These are phyloP conservation scores for Hymenoscyphus salicellus DNA, from an alignment of 2,329 filamentous ascomycete species.

Conservation along the genomic window DNA sequence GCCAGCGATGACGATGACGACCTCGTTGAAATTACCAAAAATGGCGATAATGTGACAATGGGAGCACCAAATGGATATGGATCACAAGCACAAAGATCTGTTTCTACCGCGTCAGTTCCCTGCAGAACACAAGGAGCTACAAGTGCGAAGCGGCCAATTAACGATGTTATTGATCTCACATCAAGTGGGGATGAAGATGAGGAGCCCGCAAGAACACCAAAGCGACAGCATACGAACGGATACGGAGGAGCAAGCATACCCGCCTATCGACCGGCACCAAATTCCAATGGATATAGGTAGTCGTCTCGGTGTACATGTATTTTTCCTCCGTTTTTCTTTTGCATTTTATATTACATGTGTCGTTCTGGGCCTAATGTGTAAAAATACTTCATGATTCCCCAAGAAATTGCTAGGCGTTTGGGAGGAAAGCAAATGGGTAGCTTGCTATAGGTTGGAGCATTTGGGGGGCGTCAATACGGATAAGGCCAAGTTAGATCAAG, in stretches of 20 bases:
- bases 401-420: constrained; percentile 1
- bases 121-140: constrained; percentile 17
- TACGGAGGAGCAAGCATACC: constrained; percentile 14
- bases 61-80: constrained; percentile 21
- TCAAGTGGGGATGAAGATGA: constrained; percentile 52
- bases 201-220: constrained; percentile 36
- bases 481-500: no score
- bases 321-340: not conserved
- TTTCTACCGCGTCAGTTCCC: constrained; percentile 37
- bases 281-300: constrained; percentile 13
- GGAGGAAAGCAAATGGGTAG: not conserved
- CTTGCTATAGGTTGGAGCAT: no score
- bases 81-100: constrained; percentile 35
- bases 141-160: constrained; percentile 43
- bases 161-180: constrained; percentile 53
- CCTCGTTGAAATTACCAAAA: constrained; percentile 46
- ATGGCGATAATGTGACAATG: constrained; percentile 34
- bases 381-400: not conserved
- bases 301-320: not conserved
- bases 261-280: constrained; percentile 17
- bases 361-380: not conserved
- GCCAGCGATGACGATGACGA: constrained; percentile 44
- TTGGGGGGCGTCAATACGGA: no score
- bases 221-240: constrained; percentile 31
- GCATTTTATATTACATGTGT: not conserved